Evolutionary conservation across 2,329 filamentous ascomycete species (phyloP).

Genomic region (Penicillium sclerotiorum): DNA sequence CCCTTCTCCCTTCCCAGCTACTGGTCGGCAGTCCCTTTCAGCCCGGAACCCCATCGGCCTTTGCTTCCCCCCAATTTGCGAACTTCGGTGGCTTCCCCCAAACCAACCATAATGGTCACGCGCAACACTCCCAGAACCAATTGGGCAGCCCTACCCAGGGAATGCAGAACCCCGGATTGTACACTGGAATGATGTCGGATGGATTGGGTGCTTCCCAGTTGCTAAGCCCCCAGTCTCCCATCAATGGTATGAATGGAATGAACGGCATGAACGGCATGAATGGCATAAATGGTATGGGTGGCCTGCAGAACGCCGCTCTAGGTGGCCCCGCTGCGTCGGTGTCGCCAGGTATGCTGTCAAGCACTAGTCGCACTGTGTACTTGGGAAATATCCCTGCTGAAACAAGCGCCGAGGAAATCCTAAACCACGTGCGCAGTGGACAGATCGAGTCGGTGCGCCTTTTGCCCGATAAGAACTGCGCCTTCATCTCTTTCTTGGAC

Average conservation of each 20-base stretch:
- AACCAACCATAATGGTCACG: slow-evolving; percentile 54
- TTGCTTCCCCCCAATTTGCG: slow-evolving; percentile 89
- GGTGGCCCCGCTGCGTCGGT: slow-evolving; percentile 72
- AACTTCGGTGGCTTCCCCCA: slow-evolving; percentile 77
- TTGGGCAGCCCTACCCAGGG: slow-evolving; percentile 75
- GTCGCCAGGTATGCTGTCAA: slow-evolving; percentile 77
- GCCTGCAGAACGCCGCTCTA: slow-evolving; percentile 61
- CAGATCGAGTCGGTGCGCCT: slow-evolving; percentile 99
- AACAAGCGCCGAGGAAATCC: slow-evolving; percentile 93
- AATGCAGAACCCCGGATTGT: slow-evolving; percentile 71
- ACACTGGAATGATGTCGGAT: slow-evolving; percentile 83
- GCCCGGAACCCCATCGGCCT: slow-evolving; percentile 86
- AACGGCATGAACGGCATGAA: too few relatives aligned
- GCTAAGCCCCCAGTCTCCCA: slow-evolving; percentile 82
- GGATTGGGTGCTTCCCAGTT: slow-evolving; percentile 80
- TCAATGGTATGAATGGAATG: slow-evolving; percentile 58
- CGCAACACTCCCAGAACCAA: slow-evolving; percentile 61
- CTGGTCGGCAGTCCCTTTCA: slow-evolving; percentile 96
- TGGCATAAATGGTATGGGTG: slow-evolving; percentile 58
- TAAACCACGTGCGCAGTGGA: slow-evolving; percentile 93
- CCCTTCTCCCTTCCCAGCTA: slow-evolving; percentile 89
- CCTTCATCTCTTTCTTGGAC: slow-evolving; percentile 98
- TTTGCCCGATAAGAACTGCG: slow-evolving; percentile 98
- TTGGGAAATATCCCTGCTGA: slow-evolving; percentile 98
- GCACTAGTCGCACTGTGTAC: slow-evolving; percentile 95